phyloP scores from a whole-genome alignment of 352 stramenopile genomes.

The Globisporangium abappressorium region DNA sequence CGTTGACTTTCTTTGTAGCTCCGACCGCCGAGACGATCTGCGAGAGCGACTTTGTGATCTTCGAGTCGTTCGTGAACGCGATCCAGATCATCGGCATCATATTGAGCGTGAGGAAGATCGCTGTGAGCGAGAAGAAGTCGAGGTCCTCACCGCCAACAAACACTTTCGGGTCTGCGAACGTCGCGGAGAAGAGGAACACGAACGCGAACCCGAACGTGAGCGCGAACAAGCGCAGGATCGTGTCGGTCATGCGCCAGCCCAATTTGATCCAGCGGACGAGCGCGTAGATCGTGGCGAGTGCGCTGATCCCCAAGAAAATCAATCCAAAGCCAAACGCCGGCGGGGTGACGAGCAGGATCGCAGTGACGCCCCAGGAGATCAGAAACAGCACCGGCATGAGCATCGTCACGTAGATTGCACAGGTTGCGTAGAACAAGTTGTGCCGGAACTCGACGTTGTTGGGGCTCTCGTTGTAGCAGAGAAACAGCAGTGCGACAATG shows the following conservation, averaged over 20 bases:
- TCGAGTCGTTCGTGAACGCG: slow-evolving; percentile 87
- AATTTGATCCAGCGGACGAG: slow-evolving; percentile 59
- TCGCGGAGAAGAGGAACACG: slow-evolving; percentile 77
- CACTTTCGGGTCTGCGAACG: slow-evolving; percentile 74
- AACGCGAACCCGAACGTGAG: slow-evolving; percentile 60
- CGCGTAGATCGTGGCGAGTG: slow-evolving; percentile 41
- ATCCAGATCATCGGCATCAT: slow-evolving; percentile 91
- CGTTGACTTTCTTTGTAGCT: slow-evolving; percentile 73
- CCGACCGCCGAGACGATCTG: slow-evolving; percentile 76
- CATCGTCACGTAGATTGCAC: slow-evolving; percentile 54
- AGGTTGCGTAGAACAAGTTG: slow-evolving; percentile 75
- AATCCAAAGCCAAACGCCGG: slow-evolving; percentile 76
- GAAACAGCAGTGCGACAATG: slow-evolving; percentile 72
- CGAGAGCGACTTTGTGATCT: slow-evolving; percentile 79
- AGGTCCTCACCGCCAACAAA: slow-evolving; percentile 63
- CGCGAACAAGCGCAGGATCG: slow-evolving; percentile 48
- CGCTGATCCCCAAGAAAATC: slow-evolving; percentile 66
- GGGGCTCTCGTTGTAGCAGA: slow-evolving; percentile 68
- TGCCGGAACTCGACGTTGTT: slow-evolving; percentile 67
- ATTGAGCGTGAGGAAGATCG: slow-evolving; percentile 82
- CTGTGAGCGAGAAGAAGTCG: slow-evolving; percentile 77
- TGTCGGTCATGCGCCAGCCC: slow-evolving; percentile 79
- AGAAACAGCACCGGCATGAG: slow-evolving; percentile 55
- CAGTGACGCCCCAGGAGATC: slow-evolving; percentile 69
- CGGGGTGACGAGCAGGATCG: slow-evolving; percentile 65